Base-by-base conservation (phyloP, 2,329 filamentous ascomycete genomes). In the Arthrocladium fulminans region DNA sequence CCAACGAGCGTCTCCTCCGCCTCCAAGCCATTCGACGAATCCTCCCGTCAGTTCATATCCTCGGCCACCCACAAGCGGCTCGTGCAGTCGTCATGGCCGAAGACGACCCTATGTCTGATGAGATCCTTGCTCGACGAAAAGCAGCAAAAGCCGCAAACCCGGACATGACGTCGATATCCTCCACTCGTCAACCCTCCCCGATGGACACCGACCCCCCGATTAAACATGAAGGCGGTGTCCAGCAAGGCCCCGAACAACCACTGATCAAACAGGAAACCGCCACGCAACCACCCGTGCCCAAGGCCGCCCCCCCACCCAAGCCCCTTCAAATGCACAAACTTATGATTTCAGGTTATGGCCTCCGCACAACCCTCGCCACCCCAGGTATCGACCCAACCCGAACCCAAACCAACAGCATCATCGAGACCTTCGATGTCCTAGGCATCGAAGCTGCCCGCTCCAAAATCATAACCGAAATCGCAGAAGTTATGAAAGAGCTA, bases 381-480 rank as follows among this genome's bases (percentile, higher is more conserved):
- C 85, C 89, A 53, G 92, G 92, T 54, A 86, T 98, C 3, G 75
- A 94, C 48, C 88, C 89, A 48, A 82, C 80, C 17, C 73, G 76
- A 57, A 84, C 83, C 2, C 77, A 75, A 7, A 83, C 84, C 53
- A 98, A 98, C 72, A 88, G 83, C 61, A 82, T 98, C 57, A 87
- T 96, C 78, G 92, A 98, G 68, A 84, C 83, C 59, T 76, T 80
- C 29, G 81, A 92, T 20, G 83, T 97, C 0, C 79, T 98, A 2
- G 92, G 92, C 43, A 96, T 98, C 59, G 92, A 98, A 72, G 92
- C 92, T 1, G 92, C 92, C 2, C 81, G 90, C 51, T 79, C 77
- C 2, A 94, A 89, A 5, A 97, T 98, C 61, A 86, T 92, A 43
- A 73, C 78, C 39, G 92, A 98, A 71, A 97, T 98, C 60, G 77